Evolutionary conservation across 2,329 filamentous ascomycete genomes (phyloP).

Genomic region (Nemania serpens): DNA sequence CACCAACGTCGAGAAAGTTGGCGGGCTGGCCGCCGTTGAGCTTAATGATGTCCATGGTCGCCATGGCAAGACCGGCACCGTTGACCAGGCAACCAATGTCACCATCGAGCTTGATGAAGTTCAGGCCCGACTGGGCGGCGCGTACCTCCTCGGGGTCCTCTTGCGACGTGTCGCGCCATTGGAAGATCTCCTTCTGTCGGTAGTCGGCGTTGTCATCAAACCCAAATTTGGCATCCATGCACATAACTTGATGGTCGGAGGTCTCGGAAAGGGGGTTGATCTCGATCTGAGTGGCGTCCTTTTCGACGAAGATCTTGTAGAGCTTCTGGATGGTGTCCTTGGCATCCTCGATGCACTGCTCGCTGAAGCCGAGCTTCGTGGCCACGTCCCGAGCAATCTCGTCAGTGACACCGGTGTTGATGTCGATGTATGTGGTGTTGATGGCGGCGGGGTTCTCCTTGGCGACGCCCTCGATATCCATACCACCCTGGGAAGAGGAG

Average conservation of each 20-base stretch:
- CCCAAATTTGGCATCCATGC: conserved; percentile 98
- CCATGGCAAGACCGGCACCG: conserved; percentile 98
- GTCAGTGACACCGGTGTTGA: conserved; percentile 93
- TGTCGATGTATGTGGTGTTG: conserved; percentile 90
- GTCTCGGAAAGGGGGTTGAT: conserved; percentile 99
- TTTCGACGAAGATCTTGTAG: conserved; percentile 98
- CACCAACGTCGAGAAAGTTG: conserved; percentile 98
- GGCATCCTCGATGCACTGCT: conserved; percentile 95
- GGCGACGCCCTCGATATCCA: conserved; percentile 98
- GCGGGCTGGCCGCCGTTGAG: conserved; percentile 94
- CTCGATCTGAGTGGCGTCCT: conserved; percentile 98
- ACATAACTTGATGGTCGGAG: conserved; percentile 95
- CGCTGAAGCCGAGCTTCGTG: conserved; percentile 91
- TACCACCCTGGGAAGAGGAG: conserved; percentile 95
- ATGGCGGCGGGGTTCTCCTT: conserved; percentile 98
- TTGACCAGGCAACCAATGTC: conserved; percentile 99
- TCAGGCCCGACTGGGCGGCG: conserved; percentile 90
- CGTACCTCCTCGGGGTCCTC: conserved; percentile 98
- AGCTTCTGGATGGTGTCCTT: conserved; percentile 98
- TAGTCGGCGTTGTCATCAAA: conserved; percentile 99
- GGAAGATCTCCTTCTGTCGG: conserved; percentile 95
- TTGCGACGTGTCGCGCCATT: conserved; percentile 90
- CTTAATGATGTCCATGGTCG: conserved; percentile 99
- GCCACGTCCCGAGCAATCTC: conserved; percentile 91
- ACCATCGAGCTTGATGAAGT: conserved; percentile 99